Evolutionary conservation across 2,329 filamentous ascomycete species (phyloP).

Genomic region (Eutypa lata): DNA sequence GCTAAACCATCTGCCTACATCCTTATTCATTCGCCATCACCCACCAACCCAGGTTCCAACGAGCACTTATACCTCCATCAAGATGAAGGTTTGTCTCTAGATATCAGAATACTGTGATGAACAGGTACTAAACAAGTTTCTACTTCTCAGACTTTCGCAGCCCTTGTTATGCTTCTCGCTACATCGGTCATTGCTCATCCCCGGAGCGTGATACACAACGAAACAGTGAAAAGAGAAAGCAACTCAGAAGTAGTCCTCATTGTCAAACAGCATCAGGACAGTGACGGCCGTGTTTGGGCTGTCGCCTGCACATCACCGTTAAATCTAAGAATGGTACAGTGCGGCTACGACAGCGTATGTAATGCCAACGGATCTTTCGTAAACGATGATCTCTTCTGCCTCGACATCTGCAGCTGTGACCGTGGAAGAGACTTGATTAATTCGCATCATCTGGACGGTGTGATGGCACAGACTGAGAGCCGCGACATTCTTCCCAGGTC

Average conservation of each 20-base stretch:
- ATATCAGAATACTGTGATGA: no score
- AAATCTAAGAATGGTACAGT: not conserved
- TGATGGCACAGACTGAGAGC: no score
- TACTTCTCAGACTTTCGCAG: not conserved
- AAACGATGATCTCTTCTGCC: no score
- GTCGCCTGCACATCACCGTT: not conserved
- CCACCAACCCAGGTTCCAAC: no score
- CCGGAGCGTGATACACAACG: no score
- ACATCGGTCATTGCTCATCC: not conserved
- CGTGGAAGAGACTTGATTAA: no score
- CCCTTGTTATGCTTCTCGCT: not conserved
- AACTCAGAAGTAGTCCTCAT: not conserved
- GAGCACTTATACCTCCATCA: not conserved
- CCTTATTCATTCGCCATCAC: no score
- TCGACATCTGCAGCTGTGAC: no score
- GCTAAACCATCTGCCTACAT: no score
- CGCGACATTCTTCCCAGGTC: no score
- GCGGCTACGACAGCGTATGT: not conserved
- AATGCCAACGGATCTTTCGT: not conserved
- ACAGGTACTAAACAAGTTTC: not conserved
- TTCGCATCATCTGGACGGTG: no score
- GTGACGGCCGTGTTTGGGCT: not conserved
- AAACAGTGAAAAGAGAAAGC: not conserved
- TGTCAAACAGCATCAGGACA: not conserved
- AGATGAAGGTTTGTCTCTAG: not conserved